phyloP scores from a whole-genome alignment of 768 basidiomycete genomes.

The Xanthoconium purpureum region DNA sequence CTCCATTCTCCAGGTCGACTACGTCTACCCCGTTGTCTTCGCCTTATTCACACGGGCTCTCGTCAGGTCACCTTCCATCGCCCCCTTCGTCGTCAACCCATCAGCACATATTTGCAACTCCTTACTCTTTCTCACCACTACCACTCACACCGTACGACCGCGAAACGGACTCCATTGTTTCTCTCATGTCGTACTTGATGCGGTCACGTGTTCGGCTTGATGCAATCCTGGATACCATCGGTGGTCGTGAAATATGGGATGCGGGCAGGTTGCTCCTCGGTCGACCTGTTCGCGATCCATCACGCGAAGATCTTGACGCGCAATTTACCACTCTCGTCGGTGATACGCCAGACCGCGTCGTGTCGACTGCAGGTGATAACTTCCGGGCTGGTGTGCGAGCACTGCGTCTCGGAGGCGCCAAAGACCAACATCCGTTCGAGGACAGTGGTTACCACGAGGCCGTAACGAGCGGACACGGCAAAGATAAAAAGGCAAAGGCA shows the following conservation, averaged over 20 bases:
- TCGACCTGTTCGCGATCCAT: conserved; percentile 28
- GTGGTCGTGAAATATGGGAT: conserved; percentile 78
- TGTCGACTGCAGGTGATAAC: conserved; percentile 70
- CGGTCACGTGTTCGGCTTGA: conserved; percentile 52
- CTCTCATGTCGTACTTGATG: conserved; percentile 26
- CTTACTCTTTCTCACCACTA: conserved; percentile 30
- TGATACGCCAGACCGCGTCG: conserved; percentile 57
- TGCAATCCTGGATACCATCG: conserved; percentile 78
- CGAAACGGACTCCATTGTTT: conserved; percentile 23
- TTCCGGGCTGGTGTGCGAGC: conserved; percentile 72
- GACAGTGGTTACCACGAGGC: conserved; percentile 25
- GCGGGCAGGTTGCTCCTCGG: conserved; percentile 61
- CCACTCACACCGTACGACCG: conserved; percentile 30
- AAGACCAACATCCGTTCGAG: conserved; percentile 28
- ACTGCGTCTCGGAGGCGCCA: conserved; percentile 36
- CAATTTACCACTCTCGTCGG: conserved; percentile 84
- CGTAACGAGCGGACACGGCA: conserved; percentile 19
- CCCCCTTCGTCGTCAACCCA: conserved; percentile 26
- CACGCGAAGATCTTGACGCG: conserved; percentile 29
- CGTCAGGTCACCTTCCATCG: conserved; percentile 26
- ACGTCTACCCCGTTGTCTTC: conserved; percentile 33
- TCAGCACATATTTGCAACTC: conserved; percentile 22
- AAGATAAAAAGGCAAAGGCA: conserved; percentile 30
- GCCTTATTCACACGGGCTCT: conserved; percentile 24
- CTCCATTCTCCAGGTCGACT: conserved; percentile 32